Evolutionary conservation across 345 rosid species (phyloP), one percentile per base, ranked within the genome.

Genomic region (Eucalyptus marginata): DNA sequence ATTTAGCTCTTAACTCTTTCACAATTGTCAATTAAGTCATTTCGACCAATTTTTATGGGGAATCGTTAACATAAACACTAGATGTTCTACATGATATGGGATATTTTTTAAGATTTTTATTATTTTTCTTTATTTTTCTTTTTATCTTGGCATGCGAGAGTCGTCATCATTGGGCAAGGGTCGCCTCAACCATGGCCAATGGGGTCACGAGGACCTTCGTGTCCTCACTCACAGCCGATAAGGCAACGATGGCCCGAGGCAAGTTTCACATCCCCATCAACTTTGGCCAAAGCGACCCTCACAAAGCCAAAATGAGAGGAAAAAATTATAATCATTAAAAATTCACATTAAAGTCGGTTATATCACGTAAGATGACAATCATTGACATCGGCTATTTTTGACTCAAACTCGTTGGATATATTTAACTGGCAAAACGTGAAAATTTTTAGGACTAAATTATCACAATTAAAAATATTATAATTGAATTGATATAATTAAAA

Each of bases 351-450:
- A 18, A 1, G 0, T 18, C 0, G 0, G 1, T 52, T 52, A 20
- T 20, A 5, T 0, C 10, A 20, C 5, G 0, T 52, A 52, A 20
- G 1, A 18, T 20, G 1, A 52, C 0, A 1, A 22, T 24, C 1
- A 24, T 56, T 2, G 3, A 22, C 3, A 10, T 56, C 6, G 0
- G 12, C 3, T 1, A 24, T 56, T 9, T 22, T 56, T 1, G 2
- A 24, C 1, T 24, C 12, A 56, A 56, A 56, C 5, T 10, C 4
- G 3, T 0, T 9, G 0, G 1, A 56, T 56, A 9, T 24, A 24
- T 24, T 56, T 3, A 10, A 56, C 0, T 10, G 6, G 5, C 0
- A 56, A 56, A 56, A 56, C 2, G 3, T 4, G 1, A 56, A 56
- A 4, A 56, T 24, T 4, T 56, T 56, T 9, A 22, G 0, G 0